Conservation (phyloP, 2,329 filamentous ascomycete genomes). For the Monosporascus sp. region DNA sequence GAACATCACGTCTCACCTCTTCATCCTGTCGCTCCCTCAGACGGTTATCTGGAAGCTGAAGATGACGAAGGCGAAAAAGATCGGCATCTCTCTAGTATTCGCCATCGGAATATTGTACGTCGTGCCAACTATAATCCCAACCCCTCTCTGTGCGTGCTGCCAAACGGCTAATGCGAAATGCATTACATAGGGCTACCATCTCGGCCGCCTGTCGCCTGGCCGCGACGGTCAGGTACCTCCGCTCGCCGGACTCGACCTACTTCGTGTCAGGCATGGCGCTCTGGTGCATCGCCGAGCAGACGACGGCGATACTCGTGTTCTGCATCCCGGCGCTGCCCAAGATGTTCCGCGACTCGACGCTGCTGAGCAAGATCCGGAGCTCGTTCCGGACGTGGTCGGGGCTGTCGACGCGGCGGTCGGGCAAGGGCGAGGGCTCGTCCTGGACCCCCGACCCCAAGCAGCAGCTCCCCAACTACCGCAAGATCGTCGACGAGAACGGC, state of each 20-base stretch:
- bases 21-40: slow-evolving; percentile 9
- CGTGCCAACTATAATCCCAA: neutral
- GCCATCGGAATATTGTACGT: neutral
- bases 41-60: slow-evolving; percentile 10
- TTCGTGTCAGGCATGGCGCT: neutral
- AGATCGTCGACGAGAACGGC: no score
- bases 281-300: neutral
- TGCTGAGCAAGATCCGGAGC: no score
- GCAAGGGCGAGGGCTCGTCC: no score
- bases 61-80: slow-evolving; percentile 9
- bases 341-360: neutral
- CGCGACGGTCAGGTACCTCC: neutral
- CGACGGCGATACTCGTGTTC: neutral
- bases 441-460: no score
- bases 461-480: no score
- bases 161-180: neutral
- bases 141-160: neutral
- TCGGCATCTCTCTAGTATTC: slow-evolving; percentile 4
- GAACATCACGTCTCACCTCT: slow-evolving; percentile 3
- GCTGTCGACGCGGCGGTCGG: no score
- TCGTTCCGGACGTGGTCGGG: no score
- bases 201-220: neutral
- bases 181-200: neutral
- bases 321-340: neutral
- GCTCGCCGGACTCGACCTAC: neutral